Conservation (phyloP, 257 asterid genomes). For the Leptodermis oblonga region DNA sequence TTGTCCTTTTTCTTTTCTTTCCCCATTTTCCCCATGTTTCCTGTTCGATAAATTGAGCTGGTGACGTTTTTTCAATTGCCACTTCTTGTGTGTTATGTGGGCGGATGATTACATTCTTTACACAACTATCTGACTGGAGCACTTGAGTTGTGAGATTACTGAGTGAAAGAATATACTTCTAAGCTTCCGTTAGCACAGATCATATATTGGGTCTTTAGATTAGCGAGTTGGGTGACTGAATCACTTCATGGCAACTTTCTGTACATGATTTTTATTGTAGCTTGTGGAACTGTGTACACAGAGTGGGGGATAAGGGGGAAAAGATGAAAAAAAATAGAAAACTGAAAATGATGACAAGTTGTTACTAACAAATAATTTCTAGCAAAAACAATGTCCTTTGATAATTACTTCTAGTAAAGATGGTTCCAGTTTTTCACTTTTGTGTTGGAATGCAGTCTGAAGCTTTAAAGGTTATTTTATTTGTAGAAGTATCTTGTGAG, state of each 20-base stretch:
- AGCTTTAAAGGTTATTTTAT: not conserved
- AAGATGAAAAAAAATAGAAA: not conserved
- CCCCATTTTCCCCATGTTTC: too few relatives aligned
- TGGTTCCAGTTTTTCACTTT: not conserved
- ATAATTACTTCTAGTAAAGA: not conserved
- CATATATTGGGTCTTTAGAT: not conserved
- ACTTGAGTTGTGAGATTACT: not conserved
- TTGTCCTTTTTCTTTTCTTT: not conserved
- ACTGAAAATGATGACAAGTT: not conserved
- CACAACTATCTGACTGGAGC: not conserved
- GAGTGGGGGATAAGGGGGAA: too few relatives aligned
- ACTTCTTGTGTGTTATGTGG: not conserved
- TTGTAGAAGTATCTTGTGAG: not conserved
- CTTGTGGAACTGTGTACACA: not conserved
- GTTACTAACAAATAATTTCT: not conserved
- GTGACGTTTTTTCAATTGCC: not conserved
- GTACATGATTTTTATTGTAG: not conserved
- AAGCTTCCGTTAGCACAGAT: not conserved
- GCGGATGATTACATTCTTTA: not conserved
- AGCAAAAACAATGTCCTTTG: not conserved
- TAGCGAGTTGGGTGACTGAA: not conserved
- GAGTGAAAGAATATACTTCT: not conserved
- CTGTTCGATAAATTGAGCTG: slow-evolving; percentile 2
- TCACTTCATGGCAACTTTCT: not conserved
- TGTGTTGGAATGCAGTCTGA: not conserved